A percentile compares a stretch with the other conserved stretches of the same genome.
phyloP scores from a whole-genome alignment of 2,329 filamentous ascomycete species.

The Fusarium lateritium region DNA sequence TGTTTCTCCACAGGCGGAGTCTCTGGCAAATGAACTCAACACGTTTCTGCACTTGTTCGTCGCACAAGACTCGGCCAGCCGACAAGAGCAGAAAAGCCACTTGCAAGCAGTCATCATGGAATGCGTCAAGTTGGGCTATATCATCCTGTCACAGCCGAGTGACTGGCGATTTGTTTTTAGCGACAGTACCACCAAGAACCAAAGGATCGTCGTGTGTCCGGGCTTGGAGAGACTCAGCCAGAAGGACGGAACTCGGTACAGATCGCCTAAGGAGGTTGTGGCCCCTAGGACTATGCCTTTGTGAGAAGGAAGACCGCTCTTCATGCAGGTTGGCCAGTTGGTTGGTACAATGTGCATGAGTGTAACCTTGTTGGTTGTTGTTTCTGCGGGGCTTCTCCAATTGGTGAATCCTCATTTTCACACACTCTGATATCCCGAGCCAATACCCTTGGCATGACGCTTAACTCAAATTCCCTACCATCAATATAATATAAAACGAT shows the following conservation, averaged over 20 bases:
- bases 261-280: conserved; percentile 40
- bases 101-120: conserved; percentile 57
- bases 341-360: no score
- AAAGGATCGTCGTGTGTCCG: conserved; percentile 46
- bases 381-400: no score
- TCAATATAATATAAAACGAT: no score
- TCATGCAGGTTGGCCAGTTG: no score
- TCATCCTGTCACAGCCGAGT: conserved; percentile 60
- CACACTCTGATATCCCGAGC: no score
- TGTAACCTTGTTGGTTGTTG: no score
- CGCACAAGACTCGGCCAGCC: conserved; percentile 41
- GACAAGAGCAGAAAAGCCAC: conserved; percentile 55
- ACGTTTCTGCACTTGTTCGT: conserved; percentile 55
- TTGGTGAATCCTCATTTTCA: no score
- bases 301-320: no score
- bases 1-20: conserved; percentile 50
- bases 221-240: conserved; percentile 50
- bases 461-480: no score
- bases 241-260: conserved; percentile 43
- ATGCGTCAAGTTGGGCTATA: conserved; percentile 58
- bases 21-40: conserved; percentile 53
- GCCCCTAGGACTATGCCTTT: conserved; percentile 7
- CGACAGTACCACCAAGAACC: neutral
- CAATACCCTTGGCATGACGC: no score
- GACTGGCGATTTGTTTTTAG: conserved; percentile 55